Evolutionary conservation across 495 filamentous ascomycete genomes (phyloP), one percentile per base, ranked within the genome.

Genomic region (Penicillium manginii): DNA sequence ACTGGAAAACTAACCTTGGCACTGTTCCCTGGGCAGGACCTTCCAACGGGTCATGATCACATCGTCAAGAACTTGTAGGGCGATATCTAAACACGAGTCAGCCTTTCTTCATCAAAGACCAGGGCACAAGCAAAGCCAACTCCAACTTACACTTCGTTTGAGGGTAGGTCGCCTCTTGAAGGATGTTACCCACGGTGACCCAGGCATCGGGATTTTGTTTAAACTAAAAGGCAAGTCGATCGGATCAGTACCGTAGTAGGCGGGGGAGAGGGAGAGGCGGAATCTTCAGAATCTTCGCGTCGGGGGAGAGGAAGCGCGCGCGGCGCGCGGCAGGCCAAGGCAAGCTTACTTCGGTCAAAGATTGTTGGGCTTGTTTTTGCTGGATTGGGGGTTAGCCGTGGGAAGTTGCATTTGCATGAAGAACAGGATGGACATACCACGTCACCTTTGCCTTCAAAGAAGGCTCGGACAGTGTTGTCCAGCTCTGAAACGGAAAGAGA

Each of bases 1-100:
- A 29, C 9, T 29, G 26, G 26, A 29, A 33, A 33, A 33, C 31
- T 11, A 33, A 58, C 91, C 92, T 82, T 96, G 86, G 70, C 96
- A 96, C 74, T 99, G 94, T 47, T 97, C 93, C 67, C 91, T 85
- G 18, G 96, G 94, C 55, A 98, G 77, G 43, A 98, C 91, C 76
- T 96, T 99, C 96, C 94, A 98, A 77, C 93, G 87, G 46, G 96
- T 99, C 88, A 96, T 93, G 65, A 98, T 98, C 60, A 99, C 94
- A 82, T 89, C 91, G 75, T 99, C 96, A 50, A 98, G 86, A 54
- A 99, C 92, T 78, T 98, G 96, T 61, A 99, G 79, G 42, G 91
- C 94, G 67, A 98, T 83, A 74, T 96, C 91, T 97, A 43, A 15
- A 62, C 4, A 1, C 3, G 26, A 29, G 26, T 29, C 26, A 29